These are phyloP conservation scores for Pichia sporocuriosa DNA, from an alignment of 805 yeast species.

Conservation along the genomic window DNA sequence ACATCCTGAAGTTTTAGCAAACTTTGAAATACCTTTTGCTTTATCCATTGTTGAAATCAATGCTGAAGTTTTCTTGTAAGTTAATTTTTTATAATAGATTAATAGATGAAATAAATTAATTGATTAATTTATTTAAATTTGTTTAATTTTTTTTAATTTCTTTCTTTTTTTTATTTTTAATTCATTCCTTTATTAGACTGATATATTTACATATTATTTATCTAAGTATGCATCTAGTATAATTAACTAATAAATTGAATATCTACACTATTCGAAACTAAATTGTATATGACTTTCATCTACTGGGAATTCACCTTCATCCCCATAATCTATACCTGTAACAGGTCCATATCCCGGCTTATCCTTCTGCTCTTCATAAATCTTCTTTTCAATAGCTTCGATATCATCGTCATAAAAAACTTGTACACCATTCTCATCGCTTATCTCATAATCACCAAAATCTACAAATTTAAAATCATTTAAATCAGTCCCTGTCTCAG, in stretches of 20 bases:
- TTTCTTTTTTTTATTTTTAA: no score
- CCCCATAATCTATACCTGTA: conserved; percentile 24
- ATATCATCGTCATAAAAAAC: conserved; percentile 21
- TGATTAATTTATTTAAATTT: background rate
- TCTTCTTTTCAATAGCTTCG: conserved; percentile 9
- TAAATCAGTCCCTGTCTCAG: background rate
- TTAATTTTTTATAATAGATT: background rate
- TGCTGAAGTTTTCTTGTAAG: conserved; percentile 74
- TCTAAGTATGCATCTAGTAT: background rate
- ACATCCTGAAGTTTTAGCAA: conserved; percentile 86
- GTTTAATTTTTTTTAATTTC: no score
- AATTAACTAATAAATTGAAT: no score
- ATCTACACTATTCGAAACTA: conserved; percentile 22
- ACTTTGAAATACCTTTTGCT: conserved; percentile 88
- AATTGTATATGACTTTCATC: conserved; percentile 27
- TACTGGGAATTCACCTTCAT: conserved; percentile 30
- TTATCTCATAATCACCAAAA: conserved; percentile 21
- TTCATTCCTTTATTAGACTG: background rate
- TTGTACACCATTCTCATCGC: conserved; percentile 15
- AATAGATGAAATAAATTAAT: no score
- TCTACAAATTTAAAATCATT: conserved; percentile 3
- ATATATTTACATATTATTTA: background rate
- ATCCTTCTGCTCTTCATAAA: conserved; percentile 5
- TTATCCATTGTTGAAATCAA: conserved; percentile 88
- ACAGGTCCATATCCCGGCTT: conserved; percentile 14